Evolutionary conservation across 495 filamentous ascomycete genomes (phyloP).

Genomic region (Usnea hakonensis): DNA sequence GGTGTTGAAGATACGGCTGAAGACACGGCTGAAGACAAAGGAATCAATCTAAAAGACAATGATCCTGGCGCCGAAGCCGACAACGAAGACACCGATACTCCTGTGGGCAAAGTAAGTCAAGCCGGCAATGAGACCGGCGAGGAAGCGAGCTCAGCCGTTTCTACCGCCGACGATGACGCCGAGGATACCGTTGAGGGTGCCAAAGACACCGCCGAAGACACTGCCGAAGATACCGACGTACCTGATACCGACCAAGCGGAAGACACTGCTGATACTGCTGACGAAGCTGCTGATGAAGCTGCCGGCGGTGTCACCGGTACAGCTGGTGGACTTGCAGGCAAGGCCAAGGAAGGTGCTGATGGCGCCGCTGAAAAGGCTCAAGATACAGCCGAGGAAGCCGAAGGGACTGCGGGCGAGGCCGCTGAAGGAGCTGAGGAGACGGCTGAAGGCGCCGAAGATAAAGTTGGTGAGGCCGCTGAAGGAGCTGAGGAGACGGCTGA

Average conservation of each 20-base stretch:
- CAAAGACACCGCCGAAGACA: slow-evolving; percentile 29
- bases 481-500: slow-evolving; percentile 34
- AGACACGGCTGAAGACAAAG: slow-evolving; percentile 30
- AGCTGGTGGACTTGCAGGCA: slow-evolving; percentile 20
- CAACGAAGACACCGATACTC: slow-evolving; percentile 24
- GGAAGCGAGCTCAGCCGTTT: slow-evolving; percentile 27
- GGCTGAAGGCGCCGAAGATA: slow-evolving; percentile 15
- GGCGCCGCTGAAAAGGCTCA: slow-evolving; percentile 21
- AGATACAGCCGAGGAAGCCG: slow-evolving; percentile 19
- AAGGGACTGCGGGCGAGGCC: slow-evolving; percentile 17
- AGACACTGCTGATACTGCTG: slow-evolving; percentile 19
- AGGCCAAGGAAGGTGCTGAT: slow-evolving; percentile 14
- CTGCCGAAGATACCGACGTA: slow-evolving; percentile 29
- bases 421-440: slow-evolving; percentile 14
- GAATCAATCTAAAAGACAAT: slow-evolving; percentile 26
- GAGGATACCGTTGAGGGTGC: slow-evolving; percentile 25
- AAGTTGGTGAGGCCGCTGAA: slow-evolving; percentile 29
- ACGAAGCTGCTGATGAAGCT: slow-evolving; percentile 21
- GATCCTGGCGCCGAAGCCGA: slow-evolving; percentile 30
- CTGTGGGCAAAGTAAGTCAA: slow-evolving; percentile 26
- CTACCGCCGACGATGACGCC: slow-evolving; percentile 28
- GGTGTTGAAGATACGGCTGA: slow-evolving; percentile 27
- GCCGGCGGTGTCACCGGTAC: slow-evolving; percentile 21
- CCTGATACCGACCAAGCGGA: slow-evolving; percentile 26
- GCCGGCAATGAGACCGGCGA: slow-evolving; percentile 27